Evolutionary conservation across 2,329 filamentous ascomycete species (phyloP), one percentile per base, ranked within the genome.

Genomic region (Cyphellophora europaea): DNA sequence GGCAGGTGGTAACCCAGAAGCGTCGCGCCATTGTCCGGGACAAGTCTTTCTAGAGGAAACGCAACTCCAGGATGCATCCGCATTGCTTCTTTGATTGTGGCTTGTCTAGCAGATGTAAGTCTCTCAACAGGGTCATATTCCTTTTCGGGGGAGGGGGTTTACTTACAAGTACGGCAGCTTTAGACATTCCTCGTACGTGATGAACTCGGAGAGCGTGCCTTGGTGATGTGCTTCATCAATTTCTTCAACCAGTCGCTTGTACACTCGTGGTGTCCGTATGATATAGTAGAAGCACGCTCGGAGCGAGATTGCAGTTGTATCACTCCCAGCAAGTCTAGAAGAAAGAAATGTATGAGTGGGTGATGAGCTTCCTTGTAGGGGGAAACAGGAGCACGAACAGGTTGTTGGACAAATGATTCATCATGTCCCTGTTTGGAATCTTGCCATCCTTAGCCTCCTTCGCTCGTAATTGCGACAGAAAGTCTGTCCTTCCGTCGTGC

Each of bases 11-110:
- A 23, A 2, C 53, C 54, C 2, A 45, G 42, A 4, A 55, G 44
- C 8, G 34, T 44, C 2, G 33, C 32, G 3, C 51, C 52, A 16
- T 38, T 84, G 49, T 85, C 81, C 11, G 45, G 45, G 3, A 49
- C 72, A 41, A 13, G 51, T 48, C 19, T 38, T 8, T 27, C 42
- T 15, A 45, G 18, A 1, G 27, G 49, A 1, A 49, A 50, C 3
- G 53, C 52, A 1, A 63, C 59, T 0, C 62, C 56, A 3, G 68
- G 65, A 4, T 61, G 58, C 30, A 69, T 50, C 11, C 69, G 61
- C 41, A 71, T 50, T 0, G 62, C 50, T 47, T 72, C 67, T 30
- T 70, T 59, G 19, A 72, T 57, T 36, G 58, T 8, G 8, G 21
- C 21, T 25, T 25, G 21, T n/a, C 21, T 25, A n/a, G n/a, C n/a